phyloP scores from a whole-genome alignment of 768 basidiomycete species.

The Antrodiella citrinella region DNA sequence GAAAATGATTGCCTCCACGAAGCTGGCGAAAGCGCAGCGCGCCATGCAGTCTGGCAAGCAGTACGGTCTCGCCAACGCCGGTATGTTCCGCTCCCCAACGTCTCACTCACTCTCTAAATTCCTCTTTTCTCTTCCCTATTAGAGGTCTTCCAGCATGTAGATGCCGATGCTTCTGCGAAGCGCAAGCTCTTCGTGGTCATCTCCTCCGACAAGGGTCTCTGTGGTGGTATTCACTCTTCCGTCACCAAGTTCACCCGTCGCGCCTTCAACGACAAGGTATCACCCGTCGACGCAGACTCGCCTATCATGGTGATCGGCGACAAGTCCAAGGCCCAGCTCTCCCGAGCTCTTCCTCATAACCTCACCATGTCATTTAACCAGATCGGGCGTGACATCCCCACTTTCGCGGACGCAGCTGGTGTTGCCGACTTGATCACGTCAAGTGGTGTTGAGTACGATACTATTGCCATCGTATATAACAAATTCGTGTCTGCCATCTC shows the following conservation, averaged over 20 bases:
- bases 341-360: constrained; percentile 55
- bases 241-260: constrained; percentile 85
- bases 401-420: constrained; percentile 91
- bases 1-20: constrained; percentile 99
- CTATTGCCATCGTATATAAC: constrained; percentile 75
- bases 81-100: constrained; percentile 34
- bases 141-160: constrained; percentile 85
- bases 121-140: not conserved
- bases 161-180: constrained; percentile 58
- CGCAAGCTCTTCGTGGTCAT: constrained; percentile 89
- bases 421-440: constrained; percentile 90
- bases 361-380: constrained; percentile 90
- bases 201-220: constrained; percentile 98
- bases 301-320: constrained; percentile 88
- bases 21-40: constrained; percentile 90
- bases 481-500: constrained; percentile 84
- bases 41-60: constrained; percentile 88
- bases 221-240: constrained; percentile 98
- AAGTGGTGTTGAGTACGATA: constrained; percentile 81
- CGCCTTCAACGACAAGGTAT: constrained; percentile 46
- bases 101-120: not conserved
- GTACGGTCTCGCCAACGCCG: constrained; percentile 88
- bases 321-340: constrained; percentile 92
- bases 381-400: constrained; percentile 95
- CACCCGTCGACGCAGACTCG: constrained; percentile 47